Evolutionary conservation across 257 asterid species (phyloP).

Genomic region (Lantana camara): DNA sequence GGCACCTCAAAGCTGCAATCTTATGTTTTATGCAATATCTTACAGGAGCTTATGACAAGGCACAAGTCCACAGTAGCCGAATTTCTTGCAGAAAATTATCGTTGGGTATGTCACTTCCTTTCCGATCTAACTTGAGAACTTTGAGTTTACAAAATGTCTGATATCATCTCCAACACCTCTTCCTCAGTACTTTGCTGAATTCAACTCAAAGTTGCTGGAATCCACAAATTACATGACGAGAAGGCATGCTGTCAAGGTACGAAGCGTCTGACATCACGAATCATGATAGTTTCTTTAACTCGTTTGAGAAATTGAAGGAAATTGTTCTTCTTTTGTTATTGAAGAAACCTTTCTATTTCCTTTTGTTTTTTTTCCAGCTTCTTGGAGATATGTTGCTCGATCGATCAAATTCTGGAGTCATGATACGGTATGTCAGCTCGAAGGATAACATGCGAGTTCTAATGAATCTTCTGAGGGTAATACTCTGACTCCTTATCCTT

Average conservation of each 20-base stretch:
- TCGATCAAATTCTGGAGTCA: conserved; percentile 71
- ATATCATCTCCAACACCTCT: neutral
- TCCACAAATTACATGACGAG: conserved; percentile 87
- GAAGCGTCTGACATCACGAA: neutral
- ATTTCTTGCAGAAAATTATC: conserved; percentile 61
- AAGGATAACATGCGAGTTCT: conserved; percentile 66
- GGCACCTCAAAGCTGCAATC: no score
- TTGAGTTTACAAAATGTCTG: neutral
- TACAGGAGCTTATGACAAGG: conserved; percentile 90
- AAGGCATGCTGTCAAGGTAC: conserved; percentile 87
- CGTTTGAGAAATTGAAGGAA: conserved; percentile 9
- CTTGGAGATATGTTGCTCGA: conserved; percentile 91
- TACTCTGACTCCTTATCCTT: neutral
- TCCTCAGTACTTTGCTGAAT: conserved; percentile 73
- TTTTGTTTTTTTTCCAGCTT: conserved; percentile 47
- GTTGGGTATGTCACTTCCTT: conserved; percentile 52
- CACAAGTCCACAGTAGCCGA: conserved; percentile 91
- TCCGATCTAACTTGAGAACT: neutral
- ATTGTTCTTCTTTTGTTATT: no score
- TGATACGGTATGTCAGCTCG: conserved; percentile 85
- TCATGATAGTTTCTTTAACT: no score
- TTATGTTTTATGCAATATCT: conserved; percentile 27
- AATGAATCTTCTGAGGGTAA: conserved; percentile 94
- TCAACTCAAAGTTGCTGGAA: conserved; percentile 83
- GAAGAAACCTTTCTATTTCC: no score